Evolutionary conservation across 345 rosid species (phyloP), one percentile per base, ranked within the genome.

Genomic region (Aurinia saxatilis): DNA sequence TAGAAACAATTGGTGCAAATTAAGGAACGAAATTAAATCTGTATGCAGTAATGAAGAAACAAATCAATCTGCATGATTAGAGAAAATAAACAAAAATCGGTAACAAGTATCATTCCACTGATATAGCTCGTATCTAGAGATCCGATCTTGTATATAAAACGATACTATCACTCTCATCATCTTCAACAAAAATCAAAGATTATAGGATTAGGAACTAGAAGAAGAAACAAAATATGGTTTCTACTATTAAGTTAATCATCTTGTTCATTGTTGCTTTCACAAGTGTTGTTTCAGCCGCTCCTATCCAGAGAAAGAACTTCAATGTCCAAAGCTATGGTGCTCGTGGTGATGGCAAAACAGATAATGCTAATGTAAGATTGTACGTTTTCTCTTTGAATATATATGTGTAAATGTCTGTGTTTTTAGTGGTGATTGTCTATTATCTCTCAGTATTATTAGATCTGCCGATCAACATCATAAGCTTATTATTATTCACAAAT

Each of bases 341-440:
- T 47, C 66, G 57, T 6, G 72, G 72, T 46, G 76, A 72, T 34
- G 76, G 76, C 56, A 72, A 45, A 60, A 66, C 67, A 51, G 63
- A 72, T 35, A 72, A 72, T 35, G 12, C 72, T n/a, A 52, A 51
- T 10, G 76, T 72, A 72, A 2, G n/a, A n/a, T n/a, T n/a, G n/a
- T n/a, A n/a, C n/a, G n/a, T n/a, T n/a, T n/a, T n/a, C n/a, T n/a
- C n/a, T n/a, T n/a, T n/a, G n/a, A n/a, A n/a, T n/a, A n/a, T n/a
- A n/a, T n/a, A n/a, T n/a, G n/a, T n/a, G n/a, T n/a, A n/a, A n/a
- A n/a, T n/a, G n/a, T n/a, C n/a, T n/a, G n/a, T n/a, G n/a, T n/a
- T n/a, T n/a, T n/a, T n/a, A n/a, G n/a, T n/a, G n/a, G n/a, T n/a
- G n/a, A n/a, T n/a, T n/a, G n/a, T n/a, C n/a, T n/a, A n/a, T n/a